These are phyloP conservation scores for Zasmidium cellare DNA, from an alignment of 2,329 filamentous ascomycete genomes.

Conservation along the genomic window DNA sequence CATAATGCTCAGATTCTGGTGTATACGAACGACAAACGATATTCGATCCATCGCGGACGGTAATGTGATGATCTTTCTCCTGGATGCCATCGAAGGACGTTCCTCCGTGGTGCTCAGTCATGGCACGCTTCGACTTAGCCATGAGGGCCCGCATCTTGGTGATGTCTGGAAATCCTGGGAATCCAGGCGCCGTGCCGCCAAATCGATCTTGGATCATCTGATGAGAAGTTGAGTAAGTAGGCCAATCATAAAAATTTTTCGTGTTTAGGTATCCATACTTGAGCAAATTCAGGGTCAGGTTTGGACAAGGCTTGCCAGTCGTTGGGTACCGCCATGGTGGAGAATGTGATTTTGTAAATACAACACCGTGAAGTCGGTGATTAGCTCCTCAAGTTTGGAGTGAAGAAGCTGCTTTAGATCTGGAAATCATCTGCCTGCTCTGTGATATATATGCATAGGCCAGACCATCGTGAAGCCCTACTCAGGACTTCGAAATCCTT, in stretches of 20 bases:
- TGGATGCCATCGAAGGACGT: not conserved
- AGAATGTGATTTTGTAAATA: no score
- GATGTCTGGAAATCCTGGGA: not conserved
- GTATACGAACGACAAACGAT: slow-evolving; percentile 18
- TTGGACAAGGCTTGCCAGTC: not conserved
- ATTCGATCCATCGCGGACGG: slow-evolving; percentile 13
- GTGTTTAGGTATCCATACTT: not conserved
- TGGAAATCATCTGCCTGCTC: no score
- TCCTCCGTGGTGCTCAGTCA: not conserved
- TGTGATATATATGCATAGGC: no score
- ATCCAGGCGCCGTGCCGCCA: not conserved
- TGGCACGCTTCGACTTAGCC: not conserved
- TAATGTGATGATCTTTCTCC: slow-evolving; percentile 11
- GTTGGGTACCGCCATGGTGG: not conserved
- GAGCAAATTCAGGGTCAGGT: not conserved
- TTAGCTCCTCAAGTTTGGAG: no score
- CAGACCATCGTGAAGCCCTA: no score
- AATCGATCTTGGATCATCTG: not conserved
- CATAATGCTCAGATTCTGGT: slow-evolving; percentile 1
- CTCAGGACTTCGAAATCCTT: no score
- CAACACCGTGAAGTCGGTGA: no score
- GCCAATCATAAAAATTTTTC: no score
- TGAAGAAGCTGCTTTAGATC: no score
- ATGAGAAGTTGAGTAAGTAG: no score
- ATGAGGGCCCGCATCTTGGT: not conserved